Evolutionary conservation across 148 eudicot genomes (phyloP).

Genomic region (Vaccinium myrtillus): DNA sequence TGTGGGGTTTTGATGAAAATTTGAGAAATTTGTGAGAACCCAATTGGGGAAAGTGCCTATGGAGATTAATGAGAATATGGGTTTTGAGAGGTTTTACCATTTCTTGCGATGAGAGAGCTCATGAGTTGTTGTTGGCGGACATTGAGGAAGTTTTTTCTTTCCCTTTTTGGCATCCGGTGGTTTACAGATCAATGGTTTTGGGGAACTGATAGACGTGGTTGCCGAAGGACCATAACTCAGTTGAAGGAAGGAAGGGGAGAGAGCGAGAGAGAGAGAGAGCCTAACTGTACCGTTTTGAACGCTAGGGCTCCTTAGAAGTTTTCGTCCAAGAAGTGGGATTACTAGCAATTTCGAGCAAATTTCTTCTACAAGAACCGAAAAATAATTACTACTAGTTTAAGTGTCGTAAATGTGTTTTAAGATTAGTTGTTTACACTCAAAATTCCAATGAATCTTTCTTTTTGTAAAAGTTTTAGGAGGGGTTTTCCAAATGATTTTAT

Average conservation of each 20-base stretch:
- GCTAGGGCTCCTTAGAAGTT: constrained; percentile 7
- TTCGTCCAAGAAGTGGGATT: neutral
- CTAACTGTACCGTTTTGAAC: neutral
- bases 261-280: constrained; percentile 17
- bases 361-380: neutral
- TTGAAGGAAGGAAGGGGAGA: neutral
- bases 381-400: neutral
- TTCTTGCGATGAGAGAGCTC: constrained; percentile 30
- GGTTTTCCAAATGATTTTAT: too few relatives aligned
- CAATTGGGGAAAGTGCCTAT: constrained; percentile 17
- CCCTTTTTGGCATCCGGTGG: neutral
- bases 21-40: constrained; percentile 21
- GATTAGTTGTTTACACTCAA: too few relatives aligned
- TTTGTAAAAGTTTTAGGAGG: too few relatives aligned
- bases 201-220: constrained; percentile 34
- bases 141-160: constrained; percentile 6
- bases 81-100: constrained; percentile 48
- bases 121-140: constrained; percentile 16
- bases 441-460: too few relatives aligned
- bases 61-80: constrained; percentile 21
- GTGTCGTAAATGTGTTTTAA: too few relatives aligned
- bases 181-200: neutral
- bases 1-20: constrained; percentile 33
- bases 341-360: neutral
- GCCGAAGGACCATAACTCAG: constrained; percentile 32